Percentiles rank a stretch among this genome's conserved stretches.
Conservation (phyloP, 352 stramenopile species). For the Phytopythium kandeliae region DNA sequence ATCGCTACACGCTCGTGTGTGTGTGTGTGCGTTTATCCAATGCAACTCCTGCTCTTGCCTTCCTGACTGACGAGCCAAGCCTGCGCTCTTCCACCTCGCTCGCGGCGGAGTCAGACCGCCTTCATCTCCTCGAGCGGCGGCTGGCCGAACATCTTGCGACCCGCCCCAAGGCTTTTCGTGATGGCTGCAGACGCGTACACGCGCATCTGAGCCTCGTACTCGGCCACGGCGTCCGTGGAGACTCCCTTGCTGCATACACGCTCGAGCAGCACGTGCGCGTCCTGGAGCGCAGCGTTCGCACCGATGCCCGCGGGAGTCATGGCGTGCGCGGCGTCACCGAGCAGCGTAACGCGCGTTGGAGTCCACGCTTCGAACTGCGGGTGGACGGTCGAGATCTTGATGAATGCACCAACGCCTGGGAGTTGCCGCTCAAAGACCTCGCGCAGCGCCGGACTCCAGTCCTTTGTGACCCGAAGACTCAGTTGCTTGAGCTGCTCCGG, state of each 20-base stretch:
- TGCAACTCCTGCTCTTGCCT: background rate
- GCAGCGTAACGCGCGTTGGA: conserved; percentile 36
- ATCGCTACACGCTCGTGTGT: background rate
- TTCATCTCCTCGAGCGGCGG: conserved; percentile 37
- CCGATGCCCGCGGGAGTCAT: conserved; percentile 55
- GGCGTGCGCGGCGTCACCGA: conserved; percentile 55
- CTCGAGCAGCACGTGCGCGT: conserved; percentile 41
- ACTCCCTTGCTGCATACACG: conserved; percentile 38
- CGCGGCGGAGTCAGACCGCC: background rate
- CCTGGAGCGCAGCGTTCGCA: conserved; percentile 43
- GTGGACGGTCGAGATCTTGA: conserved; percentile 46
- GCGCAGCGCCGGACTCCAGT: conserved; percentile 37
- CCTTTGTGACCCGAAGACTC: conserved; percentile 31
- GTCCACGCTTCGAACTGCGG: conserved; percentile 37
- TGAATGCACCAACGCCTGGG: conserved; percentile 41
- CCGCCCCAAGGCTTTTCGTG: conserved; percentile 26
- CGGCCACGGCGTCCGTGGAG: conserved; percentile 29
- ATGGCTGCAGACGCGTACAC: conserved; percentile 32
- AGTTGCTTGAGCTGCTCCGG: conserved; percentile 32
- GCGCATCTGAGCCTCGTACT: conserved; percentile 52
- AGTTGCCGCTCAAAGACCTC: conserved; percentile 32
- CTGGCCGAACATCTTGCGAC: conserved; percentile 41
- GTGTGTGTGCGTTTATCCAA: conserved; percentile 1
- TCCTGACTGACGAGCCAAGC: too few relatives aligned
- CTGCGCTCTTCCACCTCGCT: background rate